phyloP scores from a whole-genome alignment of 1,139 yeast genomes.

The Kluyveromyces marxianus region DNA sequence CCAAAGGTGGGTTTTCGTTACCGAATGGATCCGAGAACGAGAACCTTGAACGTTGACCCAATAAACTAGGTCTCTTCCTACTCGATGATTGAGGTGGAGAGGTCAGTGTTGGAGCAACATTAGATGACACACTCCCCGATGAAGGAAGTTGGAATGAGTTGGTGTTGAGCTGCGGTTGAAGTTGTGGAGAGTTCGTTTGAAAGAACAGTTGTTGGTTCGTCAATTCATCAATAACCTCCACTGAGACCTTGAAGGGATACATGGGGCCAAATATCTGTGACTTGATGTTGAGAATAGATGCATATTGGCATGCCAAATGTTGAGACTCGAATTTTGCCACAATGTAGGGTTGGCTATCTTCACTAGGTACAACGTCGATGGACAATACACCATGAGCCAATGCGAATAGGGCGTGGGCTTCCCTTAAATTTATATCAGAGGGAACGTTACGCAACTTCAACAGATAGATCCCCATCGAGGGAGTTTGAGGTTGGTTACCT shows the following conservation, averaged over 20 bases:
- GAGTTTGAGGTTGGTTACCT: slow-evolving; percentile 12
- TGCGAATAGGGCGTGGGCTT: slow-evolving; percentile 69
- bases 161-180: slow-evolving; percentile 6
- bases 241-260: slow-evolving; percentile 41
- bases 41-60: slow-evolving; percentile 58
- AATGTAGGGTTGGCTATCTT: slow-evolving; percentile 25
- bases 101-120: slow-evolving; percentile 13
- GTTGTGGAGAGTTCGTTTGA: slow-evolving; percentile 16
- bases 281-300: slow-evolving; percentile 58
- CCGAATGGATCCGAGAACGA: slow-evolving; percentile 61
- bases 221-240: slow-evolving; percentile 41
- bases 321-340: slow-evolving; percentile 59
- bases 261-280: slow-evolving; percentile 53
- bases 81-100: slow-evolving; percentile 25
- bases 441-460: slow-evolving; percentile 54
- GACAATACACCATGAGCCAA: slow-evolving; percentile 66
- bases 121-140: slow-evolving; percentile 8
- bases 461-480: slow-evolving; percentile 22
- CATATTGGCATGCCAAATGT: slow-evolving; percentile 62
- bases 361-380: slow-evolving; percentile 43
- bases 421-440: slow-evolving; percentile 63
- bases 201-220: slow-evolving; percentile 24
- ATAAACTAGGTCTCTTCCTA: slow-evolving; percentile 47
- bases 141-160: slow-evolving; percentile 6
- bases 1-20: slow-evolving; percentile 20